A percentile compares a stretch with the other conserved stretches of the same genome.
phyloP scores from a whole-genome alignment of 495 filamentous ascomycete species.

The Lophiotrema nucula region DNA sequence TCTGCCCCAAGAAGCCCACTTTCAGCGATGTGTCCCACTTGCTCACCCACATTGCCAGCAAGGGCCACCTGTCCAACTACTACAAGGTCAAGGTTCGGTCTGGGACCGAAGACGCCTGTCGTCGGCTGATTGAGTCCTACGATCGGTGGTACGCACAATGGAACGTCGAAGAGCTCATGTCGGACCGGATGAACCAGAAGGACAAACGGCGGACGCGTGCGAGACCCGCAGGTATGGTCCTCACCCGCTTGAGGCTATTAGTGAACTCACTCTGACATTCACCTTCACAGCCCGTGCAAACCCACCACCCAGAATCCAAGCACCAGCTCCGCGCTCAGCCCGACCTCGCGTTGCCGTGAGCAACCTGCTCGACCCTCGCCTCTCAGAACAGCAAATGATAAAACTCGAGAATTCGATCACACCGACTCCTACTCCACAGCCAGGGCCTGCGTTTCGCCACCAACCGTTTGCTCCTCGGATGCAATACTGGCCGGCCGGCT shows the following conservation, averaged over 20 bases:
- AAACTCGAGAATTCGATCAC: conserved; percentile 28
- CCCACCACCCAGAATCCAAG: conserved; percentile 18
- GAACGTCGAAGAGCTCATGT: conserved; percentile 63
- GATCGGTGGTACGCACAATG: conserved; percentile 68
- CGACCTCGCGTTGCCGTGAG: conserved; percentile 16
- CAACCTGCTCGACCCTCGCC: conserved; percentile 32
- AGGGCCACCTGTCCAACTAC: conserved; percentile 73
- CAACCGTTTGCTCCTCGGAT: conserved; percentile 43
- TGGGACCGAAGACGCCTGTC: conserved; percentile 53
- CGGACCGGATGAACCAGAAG: conserved; percentile 69
- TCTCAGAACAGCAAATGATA: conserved; percentile 32
- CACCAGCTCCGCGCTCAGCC: conserved; percentile 15
- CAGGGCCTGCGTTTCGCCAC: conserved; percentile 27
- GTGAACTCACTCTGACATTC: conserved; percentile 1
- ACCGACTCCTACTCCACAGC: conserved; percentile 23
- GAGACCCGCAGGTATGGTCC: conserved; percentile 28
- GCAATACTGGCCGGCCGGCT: conserved; percentile 34
- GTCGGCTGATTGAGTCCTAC: conserved; percentile 56
- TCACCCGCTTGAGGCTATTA: not conserved
- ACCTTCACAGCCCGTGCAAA: conserved; percentile 7
- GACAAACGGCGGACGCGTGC: conserved; percentile 53
- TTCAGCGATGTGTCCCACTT: conserved; percentile 90
- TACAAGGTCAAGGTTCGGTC: conserved; percentile 70
- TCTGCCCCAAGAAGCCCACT: conserved; percentile 71
- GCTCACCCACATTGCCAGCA: conserved; percentile 83